phyloP scores from a whole-genome alignment of 352 stramenopile genomes.

The Pythium insidiosum region DNA sequence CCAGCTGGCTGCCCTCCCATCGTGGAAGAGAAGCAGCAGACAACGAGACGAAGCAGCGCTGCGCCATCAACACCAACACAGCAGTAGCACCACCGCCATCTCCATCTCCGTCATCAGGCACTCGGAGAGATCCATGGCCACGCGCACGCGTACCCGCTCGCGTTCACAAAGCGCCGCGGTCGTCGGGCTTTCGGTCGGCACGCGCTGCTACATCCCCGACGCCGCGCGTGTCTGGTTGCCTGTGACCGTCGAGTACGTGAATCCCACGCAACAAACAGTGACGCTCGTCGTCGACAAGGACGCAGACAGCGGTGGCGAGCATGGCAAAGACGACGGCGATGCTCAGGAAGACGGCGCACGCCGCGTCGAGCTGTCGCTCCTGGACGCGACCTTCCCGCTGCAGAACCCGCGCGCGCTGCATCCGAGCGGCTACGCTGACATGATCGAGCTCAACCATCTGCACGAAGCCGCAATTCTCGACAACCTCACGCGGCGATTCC shows the following conservation, averaged over 20 bases:
- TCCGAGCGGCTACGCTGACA: conserved; percentile 42
- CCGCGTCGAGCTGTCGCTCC: conserved; percentile 24
- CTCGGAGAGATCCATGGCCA: too few species aligned
- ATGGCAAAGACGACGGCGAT: conserved; percentile 10
- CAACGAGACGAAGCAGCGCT: too few species aligned
- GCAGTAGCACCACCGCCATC: too few species aligned
- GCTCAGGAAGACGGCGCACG: neutral
- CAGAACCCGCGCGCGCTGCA: conserved; percentile 40
- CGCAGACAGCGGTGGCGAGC: conserved; percentile 17
- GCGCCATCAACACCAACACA: too few species aligned
- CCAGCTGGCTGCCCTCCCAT: too few species aligned
- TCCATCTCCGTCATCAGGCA: too few species aligned
- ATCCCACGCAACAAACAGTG: conserved; percentile 31
- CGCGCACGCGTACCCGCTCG: too few species aligned
- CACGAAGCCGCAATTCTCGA: conserved; percentile 88
- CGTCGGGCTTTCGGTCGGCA: conserved; percentile 38
- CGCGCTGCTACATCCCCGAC: conserved; percentile 73
- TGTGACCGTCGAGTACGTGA: conserved; percentile 55
- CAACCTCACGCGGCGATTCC: conserved; percentile 81
- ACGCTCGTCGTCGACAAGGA: conserved; percentile 34
- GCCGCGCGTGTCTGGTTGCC: conserved; percentile 56
- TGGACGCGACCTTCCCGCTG: conserved; percentile 35
- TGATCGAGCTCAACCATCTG: conserved; percentile 81
- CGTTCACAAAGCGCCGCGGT: conserved; percentile 9
- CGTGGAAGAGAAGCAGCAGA: too few species aligned